Base-by-base conservation (phyloP, 345 rosid species). In the Gossypium herbaceum region DNA sequence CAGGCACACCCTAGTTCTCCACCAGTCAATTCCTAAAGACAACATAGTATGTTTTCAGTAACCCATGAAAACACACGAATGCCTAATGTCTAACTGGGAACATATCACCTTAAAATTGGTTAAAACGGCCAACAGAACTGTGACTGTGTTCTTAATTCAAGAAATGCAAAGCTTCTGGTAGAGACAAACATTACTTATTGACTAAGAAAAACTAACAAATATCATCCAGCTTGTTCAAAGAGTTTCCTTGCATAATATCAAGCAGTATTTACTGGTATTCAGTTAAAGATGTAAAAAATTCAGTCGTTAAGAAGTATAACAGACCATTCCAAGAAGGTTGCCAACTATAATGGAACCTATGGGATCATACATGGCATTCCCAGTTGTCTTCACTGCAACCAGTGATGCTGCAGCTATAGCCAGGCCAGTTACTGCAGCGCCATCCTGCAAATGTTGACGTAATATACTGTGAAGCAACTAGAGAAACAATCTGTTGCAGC, bases 361-460 rank as follows among this genome's bases (percentile, higher is more conserved):
- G 55, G 98, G 94, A 86, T 94, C 98, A 80, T 92, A 94, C 43
- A 94, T 93, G 73, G 96, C 84, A 86, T 94, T 94, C 60, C 97
- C 98, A 2, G 98, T 91, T 72, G 68, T 52, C 80, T 83, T 92
- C 73, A 94, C 98, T 8, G 98, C 97, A 79, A 94, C 81, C 77
- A 94, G 80, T 43, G 98, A 93, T 56, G 94, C 97, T 12, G 84
- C 98, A 65, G 98, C 98, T 73, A 94, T 89, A 61, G 86, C 87
- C 78, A 94, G 92, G 69, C 98, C 98, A 66, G 95, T 84, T 73
- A 94, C 98, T 25, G 98, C 98, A 82, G 98, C 98, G 1, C 98
- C 96, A 86, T 94, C 98, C 98, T 94, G 91, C 64, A 68, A 73
- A 75, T 72, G 61, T 27, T 15, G 74, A 79, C 60, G 76, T 76